A percentile compares a stretch with the other conserved stretches of the same genome.
phyloP scores from a whole-genome alignment of 192 early-diverging fungal species.

The Coemansia sp. region DNA sequence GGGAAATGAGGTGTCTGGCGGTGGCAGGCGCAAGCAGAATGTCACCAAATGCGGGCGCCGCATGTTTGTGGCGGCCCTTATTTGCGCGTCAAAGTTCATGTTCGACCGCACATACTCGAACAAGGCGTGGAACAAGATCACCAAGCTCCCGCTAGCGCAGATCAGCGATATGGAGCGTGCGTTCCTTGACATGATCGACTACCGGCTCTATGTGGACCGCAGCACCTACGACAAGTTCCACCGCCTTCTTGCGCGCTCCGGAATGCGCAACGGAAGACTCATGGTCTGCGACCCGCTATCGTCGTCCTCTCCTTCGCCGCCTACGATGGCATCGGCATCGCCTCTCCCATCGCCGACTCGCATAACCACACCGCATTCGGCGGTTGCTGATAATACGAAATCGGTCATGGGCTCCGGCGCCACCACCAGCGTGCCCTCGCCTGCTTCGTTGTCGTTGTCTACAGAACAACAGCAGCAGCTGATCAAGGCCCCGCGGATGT shows the following conservation, averaged over 20 bases:
- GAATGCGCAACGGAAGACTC: constrained; percentile 51
- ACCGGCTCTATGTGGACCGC: constrained; percentile 59
- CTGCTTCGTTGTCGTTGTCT: constrained; percentile 1
- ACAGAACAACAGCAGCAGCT: constrained; percentile 14
- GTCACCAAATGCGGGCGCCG: constrained; percentile 69
- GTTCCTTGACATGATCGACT: constrained; percentile 76
- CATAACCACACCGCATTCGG: not conserved
- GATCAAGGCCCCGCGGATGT: not conserved
- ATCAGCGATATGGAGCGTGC: constrained; percentile 79
- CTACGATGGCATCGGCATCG: not conserved
- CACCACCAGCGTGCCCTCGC: not conserved
- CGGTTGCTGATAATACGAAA: not conserved
- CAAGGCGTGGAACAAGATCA: constrained; percentile 84
- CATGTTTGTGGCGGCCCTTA: constrained; percentile 81
- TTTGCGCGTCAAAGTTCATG: constrained; percentile 84
- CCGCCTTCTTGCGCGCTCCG: constrained; percentile 41
- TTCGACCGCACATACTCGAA: constrained; percentile 83
- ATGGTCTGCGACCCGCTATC: constrained; percentile 34
- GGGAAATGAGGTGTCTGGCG: not conserved
- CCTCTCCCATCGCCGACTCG: not conserved
- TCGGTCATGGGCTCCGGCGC: not conserved
- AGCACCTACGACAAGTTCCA: constrained; percentile 50
- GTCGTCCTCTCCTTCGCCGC: not conserved
- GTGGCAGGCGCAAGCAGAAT: constrained; percentile 39
- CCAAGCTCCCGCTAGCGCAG: constrained; percentile 69